Evolutionary conservation across 805 yeast genomes (phyloP).

Genomic region (Lipomyces yamanashiensis): DNA sequence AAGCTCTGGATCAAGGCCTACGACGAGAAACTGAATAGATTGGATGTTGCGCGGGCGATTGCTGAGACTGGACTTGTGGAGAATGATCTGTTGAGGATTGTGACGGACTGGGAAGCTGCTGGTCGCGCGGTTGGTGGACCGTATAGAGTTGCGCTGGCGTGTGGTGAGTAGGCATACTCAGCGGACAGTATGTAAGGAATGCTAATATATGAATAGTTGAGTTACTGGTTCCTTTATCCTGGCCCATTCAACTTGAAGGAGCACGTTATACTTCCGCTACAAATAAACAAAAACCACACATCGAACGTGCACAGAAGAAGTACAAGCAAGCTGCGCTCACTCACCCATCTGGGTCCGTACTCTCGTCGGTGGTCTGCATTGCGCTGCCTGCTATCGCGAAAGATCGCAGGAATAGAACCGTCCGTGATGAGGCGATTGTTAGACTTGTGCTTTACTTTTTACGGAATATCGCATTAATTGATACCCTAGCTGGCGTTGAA

Average conservation of each 20-base stretch:
- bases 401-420: conserved; percentile 60
- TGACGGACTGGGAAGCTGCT: conserved; percentile 69
- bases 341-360: conserved; percentile 61
- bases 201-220: conserved; percentile 53
- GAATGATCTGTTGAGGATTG: conserved; percentile 73
- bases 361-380: conserved; percentile 71
- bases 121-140: conserved; percentile 38
- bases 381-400: conserved; percentile 64
- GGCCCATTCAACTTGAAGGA: conserved; percentile 74
- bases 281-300: conserved; percentile 58
- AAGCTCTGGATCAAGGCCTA: conserved; percentile 85
- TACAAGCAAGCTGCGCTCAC: conserved; percentile 73
- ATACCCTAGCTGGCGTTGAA: conserved; percentile 61
- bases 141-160: conserved; percentile 69
- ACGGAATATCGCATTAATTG: conserved; percentile 77
- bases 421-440: conserved; percentile 73
- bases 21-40: conserved; percentile 70
- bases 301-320: conserved; percentile 66
- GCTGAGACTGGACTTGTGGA: conserved; percentile 75
- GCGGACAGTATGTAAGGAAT: background rate
- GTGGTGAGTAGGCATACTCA: conserved; percentile 43
- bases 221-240: conserved; percentile 77
- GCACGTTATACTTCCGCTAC: conserved; percentile 65
- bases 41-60: conserved; percentile 87
- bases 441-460: conserved; percentile 73